Base-by-base conservation (phyloP, 2,329 filamentous ascomycete genomes). In the Colletotrichum tropicale region DNA sequence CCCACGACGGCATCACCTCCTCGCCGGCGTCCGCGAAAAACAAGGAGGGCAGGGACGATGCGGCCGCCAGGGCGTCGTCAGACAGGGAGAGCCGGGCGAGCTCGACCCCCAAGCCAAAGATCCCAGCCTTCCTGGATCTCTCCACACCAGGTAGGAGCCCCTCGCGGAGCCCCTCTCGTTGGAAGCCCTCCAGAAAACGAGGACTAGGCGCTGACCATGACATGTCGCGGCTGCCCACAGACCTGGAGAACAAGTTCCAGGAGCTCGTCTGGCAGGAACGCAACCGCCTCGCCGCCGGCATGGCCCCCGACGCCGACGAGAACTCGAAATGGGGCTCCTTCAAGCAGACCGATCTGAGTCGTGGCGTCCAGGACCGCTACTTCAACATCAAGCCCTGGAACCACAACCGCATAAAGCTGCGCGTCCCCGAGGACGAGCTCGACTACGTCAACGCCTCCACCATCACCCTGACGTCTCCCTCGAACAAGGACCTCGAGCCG, bases 381-480 rank as follows among this genome's bases (percentile, higher is more conserved):
- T 84, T 89, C 70, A 98, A 98, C 82, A 95, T 99, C 77, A 94
- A 96, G 82, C 95, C 96, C 0, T 99, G 95, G 92, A 93, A 94
- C 77, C 93, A 94, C 82, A 98, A 98, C 81, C 93, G 97, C 48
- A 90, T 99, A 71, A 93, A 92, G 82, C 90, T 99, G 21, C 89
- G 91, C 52, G 96, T 98, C 2, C 93, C 95, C 3, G 90, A 94
- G 18, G 93, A 91, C 48, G 87, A 92, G 77, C 90, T 93, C 76
- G 93, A 96, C 84, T 97, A 96, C 83, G 94, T 96, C 85, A 97
- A 97, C 82, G 95, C 95, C 52, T 96, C 94, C 13, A 91, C 93
- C 24, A 93, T 96, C 73, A 82, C 86, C 26, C 85, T 95, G 15
- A 78, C 87, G 66, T 87, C 89, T 2, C 82, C 84, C 4, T 81